Conservation (phyloP, 805 yeast genomes). For the Scheffersomyces lignosus region DNA sequence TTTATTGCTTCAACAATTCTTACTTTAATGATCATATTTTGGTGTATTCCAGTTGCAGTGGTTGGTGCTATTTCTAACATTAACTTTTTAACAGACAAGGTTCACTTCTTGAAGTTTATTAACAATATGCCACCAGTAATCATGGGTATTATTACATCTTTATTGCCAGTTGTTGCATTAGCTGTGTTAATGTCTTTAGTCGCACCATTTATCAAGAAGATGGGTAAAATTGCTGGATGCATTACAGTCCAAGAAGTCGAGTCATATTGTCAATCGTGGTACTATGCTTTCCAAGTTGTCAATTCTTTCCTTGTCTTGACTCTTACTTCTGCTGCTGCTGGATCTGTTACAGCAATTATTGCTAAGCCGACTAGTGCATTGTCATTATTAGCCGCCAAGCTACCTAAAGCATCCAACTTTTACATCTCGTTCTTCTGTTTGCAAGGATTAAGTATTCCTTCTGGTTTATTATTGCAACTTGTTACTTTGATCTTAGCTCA, state of each 20-base stretch:
- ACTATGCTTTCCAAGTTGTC: conserved; percentile 31
- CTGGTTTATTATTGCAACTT: conserved; percentile 22
- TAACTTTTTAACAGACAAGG: conserved; percentile 22
- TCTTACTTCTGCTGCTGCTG: conserved; percentile 33
- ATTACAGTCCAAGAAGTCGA: conserved; percentile 26
- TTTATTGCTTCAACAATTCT: conserved; percentile 62
- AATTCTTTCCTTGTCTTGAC: conserved; percentile 24
- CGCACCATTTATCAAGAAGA: conserved; percentile 25
- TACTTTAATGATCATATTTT: conserved; percentile 67
- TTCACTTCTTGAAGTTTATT: conserved; percentile 23
- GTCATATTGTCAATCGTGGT: conserved; percentile 28
- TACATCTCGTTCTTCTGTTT: conserved; percentile 25
- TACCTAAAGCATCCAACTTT: conserved; percentile 28
- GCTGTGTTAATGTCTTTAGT: conserved; percentile 29
- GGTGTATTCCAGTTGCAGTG: conserved; percentile 64
- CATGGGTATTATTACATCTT: conserved; percentile 28
- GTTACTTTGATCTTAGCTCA: conserved; percentile 68
- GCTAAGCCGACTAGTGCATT: conserved; percentile 14
- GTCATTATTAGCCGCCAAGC: conserved; percentile 19
- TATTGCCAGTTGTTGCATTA: conserved; percentile 26
- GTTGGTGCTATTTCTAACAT: conserved; percentile 33
- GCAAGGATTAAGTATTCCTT: conserved; percentile 24
- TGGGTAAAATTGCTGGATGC: conserved; percentile 26
- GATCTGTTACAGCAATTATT: conserved; percentile 15
- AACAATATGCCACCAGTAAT: conserved; percentile 22